Evolutionary conservation across 176 grass and related monocot genomes (phyloP).

Genomic region (Oryza rufipogon): DNA sequence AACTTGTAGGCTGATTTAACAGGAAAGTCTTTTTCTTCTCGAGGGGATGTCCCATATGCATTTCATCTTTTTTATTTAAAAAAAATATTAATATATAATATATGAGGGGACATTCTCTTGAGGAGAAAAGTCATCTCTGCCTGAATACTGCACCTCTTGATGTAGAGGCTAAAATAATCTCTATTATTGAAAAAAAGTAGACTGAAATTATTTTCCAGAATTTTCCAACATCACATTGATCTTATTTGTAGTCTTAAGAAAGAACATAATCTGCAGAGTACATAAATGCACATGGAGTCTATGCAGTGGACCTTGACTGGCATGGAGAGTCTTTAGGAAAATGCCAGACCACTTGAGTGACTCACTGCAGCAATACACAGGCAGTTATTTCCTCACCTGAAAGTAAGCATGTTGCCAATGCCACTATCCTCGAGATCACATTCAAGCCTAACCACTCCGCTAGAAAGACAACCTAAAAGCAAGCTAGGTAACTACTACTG

Average conservation of each 20-base stretch:
- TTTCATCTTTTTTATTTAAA: no score
- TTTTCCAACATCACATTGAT: no score
- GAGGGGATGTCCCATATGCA: no score
- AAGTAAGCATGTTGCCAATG: neutral
- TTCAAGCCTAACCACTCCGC: neutral
- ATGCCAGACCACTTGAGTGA: neutral
- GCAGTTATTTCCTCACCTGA: neutral
- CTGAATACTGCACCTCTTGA: no score
- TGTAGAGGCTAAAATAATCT: no score
- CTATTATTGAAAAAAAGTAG: no score
- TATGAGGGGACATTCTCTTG: no score
- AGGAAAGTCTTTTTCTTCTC: no score
- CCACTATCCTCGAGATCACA: neutral
- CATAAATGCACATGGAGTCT: neutral
- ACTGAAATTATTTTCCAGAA: no score
- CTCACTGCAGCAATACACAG: neutral
- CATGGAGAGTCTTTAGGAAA: neutral
- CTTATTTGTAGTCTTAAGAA: neutral
- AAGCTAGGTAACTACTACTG: neutral
- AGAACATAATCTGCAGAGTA: neutral
- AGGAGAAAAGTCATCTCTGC: no score
- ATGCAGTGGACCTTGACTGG: neutral
- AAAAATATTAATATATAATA: no score
- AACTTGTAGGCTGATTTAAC: no score
- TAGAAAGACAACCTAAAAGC: neutral